A percentile compares a stretch with the other conserved stretches of the same genome.
These are phyloP conservation scores for Paramecium octaurelia DNA, from an alignment of 73 alveolate species.

Conservation along the genomic window DNA sequence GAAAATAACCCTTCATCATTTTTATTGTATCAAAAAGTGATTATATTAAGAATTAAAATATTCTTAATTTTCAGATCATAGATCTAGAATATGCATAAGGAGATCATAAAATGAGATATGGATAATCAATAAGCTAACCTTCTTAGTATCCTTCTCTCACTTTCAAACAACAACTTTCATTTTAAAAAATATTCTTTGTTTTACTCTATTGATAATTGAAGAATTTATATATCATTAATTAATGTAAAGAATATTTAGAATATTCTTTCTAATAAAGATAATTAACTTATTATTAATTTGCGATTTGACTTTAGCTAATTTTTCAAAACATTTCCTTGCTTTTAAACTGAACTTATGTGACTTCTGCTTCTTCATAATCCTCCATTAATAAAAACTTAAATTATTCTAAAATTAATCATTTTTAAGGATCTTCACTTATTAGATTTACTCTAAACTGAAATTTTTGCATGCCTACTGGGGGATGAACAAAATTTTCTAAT, in stretches of 20 bases:
- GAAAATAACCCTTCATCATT: too few relatives aligned
- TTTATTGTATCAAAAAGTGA: not conserved
- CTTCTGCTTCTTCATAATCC: not conserved
- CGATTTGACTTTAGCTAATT: not conserved
- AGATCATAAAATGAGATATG: too few relatives aligned
- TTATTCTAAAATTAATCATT: not conserved
- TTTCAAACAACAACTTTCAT: too few relatives aligned
- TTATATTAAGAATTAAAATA: not conserved
- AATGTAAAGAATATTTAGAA: not conserved
- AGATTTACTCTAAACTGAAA: not conserved
- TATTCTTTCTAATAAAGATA: not conserved
- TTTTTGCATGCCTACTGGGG: not conserved
- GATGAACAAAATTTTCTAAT: too few relatives aligned
- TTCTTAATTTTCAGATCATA: not conserved
- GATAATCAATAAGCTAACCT: too few relatives aligned
- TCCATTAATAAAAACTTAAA: not conserved
- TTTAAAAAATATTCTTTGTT: too few relatives aligned
- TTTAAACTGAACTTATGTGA: not conserved
- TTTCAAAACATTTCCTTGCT: not conserved
- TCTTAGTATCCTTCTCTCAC: too few relatives aligned
- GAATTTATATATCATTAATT: not conserved
- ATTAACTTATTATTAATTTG: not conserved
- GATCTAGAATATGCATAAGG: too few relatives aligned
- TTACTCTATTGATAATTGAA: not conserved
- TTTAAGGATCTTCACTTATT: not conserved